Evolutionary conservation across 2,329 filamentous ascomycete genomes (phyloP), one percentile per base, ranked within the genome.

Genomic region (Pseudopyrenochaeta lycopersici): DNA sequence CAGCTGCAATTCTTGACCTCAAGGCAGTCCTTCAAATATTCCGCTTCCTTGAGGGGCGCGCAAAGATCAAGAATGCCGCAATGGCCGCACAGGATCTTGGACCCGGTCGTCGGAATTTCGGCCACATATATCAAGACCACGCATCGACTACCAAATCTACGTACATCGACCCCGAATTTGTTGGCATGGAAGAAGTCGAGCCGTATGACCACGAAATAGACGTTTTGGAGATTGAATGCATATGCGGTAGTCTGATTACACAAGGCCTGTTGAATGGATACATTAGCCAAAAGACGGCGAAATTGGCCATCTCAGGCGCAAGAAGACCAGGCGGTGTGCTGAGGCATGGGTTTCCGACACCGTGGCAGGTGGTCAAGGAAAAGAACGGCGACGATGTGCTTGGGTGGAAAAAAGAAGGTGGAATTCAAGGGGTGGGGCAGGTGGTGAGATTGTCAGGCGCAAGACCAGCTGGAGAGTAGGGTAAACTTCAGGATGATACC

Each of bases 221-320:
- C 33, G 76, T 84, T 31, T 78, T 84, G 12, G 88, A 91, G 62
- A 81, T 96, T n/a, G 92, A 97, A 76, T 87, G 87, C 39, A 87
- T 91, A 43, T 83, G 96, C 11, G 86, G 90, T 0, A 88, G 88
- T 10, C 83, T 97, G 11, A 85, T 96, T 17, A 86, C 90, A 44
- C 91, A 96, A 74, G 91, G 90, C 0, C 80, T 97, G 20, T 81
- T 97, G 71, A 87, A 89, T 62, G 94, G 93, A 1, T 97, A 93
- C 68, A 84, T 97, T 23, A 90, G 90, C 14, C 91, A 96, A 67
- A 84, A 84, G 21, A 87, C 88, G 68, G 84, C 84, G 38, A 88
- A 90, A 43, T 92, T 97, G 68, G 92, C 92, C 11, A 90, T 97
- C 38, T 86, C 90, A 46, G 92, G 93, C 2, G 87, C 90, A 20